Percentiles rank a stretch among this genome's conserved stretches.
Conservation (phyloP, 768 basidiomycete species). For the Mycena pura region DNA sequence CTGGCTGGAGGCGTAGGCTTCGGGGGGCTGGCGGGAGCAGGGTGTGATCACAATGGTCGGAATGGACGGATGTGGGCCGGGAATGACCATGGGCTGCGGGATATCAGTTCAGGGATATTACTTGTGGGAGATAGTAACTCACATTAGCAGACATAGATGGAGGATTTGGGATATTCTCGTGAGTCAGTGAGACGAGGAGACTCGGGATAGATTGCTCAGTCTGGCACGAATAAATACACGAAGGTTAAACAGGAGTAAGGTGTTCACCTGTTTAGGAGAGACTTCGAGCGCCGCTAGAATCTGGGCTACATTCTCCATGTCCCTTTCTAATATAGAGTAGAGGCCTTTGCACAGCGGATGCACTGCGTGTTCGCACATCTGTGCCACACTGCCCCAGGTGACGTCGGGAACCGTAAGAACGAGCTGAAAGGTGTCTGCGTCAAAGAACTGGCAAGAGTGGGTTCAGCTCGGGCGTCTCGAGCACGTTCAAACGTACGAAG, state of each 20-base stretch:
- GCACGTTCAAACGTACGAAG: not conserved
- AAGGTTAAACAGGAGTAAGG: not conserved
- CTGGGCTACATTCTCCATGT: conserved; percentile 16
- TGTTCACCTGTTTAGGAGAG: not conserved
- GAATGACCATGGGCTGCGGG: conserved; percentile 33
- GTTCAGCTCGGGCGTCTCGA: not conserved
- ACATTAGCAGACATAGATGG: too few relatives aligned
- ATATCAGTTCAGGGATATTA: too few relatives aligned
- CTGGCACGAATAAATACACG: not conserved
- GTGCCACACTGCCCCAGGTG: conserved; percentile 8
- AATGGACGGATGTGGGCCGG: conserved; percentile 41
- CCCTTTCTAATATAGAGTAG: conserved; percentile 17
- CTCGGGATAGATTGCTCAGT: not conserved
- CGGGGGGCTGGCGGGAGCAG: conserved; percentile 46
- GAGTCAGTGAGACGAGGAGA: too few relatives aligned
- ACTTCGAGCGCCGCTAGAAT: conserved; percentile 10
- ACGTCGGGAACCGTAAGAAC: conserved; percentile 19
- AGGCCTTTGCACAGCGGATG: conserved; percentile 20
- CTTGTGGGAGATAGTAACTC: too few relatives aligned
- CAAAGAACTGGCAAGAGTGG: not conserved
- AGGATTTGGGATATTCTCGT: too few relatives aligned
- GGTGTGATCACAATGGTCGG: conserved; percentile 62
- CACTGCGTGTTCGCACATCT: conserved; percentile 20
- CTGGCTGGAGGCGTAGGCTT: conserved; percentile 50
- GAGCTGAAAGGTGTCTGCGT: conserved; percentile 11